Percentiles rank a stretch among this genome's conserved stretches.
phyloP scores from a whole-genome alignment of 768 basidiomycete genomes.

The Trametes maxima region DNA sequence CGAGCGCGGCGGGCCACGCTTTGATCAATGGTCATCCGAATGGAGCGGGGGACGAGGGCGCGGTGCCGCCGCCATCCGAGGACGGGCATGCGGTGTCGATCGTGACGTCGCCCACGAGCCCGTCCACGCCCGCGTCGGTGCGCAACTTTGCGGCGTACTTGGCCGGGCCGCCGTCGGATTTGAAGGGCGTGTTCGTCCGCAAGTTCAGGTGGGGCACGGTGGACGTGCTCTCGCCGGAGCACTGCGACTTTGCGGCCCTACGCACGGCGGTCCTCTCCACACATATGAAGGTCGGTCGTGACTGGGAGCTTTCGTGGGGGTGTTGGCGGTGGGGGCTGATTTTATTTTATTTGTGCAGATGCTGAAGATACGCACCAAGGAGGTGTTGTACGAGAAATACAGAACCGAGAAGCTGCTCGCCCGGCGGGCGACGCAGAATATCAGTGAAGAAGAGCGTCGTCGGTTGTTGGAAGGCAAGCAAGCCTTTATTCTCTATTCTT shows the following conservation, averaged over 20 bases:
- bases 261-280: slow-evolving; percentile 83
- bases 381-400: slow-evolving; percentile 92
- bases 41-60: slow-evolving; percentile 33
- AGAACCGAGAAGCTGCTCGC: slow-evolving; percentile 90
- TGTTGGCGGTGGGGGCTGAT: background rate
- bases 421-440: slow-evolving; percentile 77
- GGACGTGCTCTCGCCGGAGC: slow-evolving; percentile 81
- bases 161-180: slow-evolving; percentile 61
- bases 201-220: slow-evolving; percentile 89
- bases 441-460: slow-evolving; percentile 73
- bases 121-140: slow-evolving; percentile 26
- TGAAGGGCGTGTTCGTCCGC: slow-evolving; percentile 75
- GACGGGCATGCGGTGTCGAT: slow-evolving; percentile 40
- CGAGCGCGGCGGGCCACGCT: slow-evolving; percentile 34
- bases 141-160: slow-evolving; percentile 42
- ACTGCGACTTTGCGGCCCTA: slow-evolving; percentile 87
- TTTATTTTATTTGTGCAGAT: slow-evolving; percentile 46
- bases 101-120: slow-evolving; percentile 28
- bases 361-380: slow-evolving; percentile 80
- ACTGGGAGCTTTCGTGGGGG: background rate
- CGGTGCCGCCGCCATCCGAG: slow-evolving; percentile 44
- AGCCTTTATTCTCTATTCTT: background rate
- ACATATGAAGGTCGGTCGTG: slow-evolving; percentile 65
- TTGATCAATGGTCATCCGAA: slow-evolving; percentile 21
- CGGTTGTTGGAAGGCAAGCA: slow-evolving; percentile 70